These are phyloP conservation scores for Metschnikowia chrysomelidarum DNA, from an alignment of 805 yeast genomes.

Conservation along the genomic window DNA sequence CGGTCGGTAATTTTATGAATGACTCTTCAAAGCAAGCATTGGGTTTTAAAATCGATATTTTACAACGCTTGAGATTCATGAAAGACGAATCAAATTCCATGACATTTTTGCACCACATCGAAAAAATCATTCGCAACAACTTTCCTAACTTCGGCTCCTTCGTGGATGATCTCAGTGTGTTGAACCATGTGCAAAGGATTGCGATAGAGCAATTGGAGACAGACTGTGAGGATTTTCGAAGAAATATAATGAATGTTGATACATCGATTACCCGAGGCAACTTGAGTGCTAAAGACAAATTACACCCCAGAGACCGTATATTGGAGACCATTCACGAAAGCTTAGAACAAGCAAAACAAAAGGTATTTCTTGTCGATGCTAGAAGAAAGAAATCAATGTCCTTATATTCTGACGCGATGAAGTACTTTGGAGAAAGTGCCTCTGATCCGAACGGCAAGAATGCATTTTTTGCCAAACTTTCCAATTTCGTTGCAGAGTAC, in stretches of 20 bases:
- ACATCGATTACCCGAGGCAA: constrained; percentile 79
- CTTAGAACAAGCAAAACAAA: constrained; percentile 72
- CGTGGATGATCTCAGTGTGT: constrained; percentile 65
- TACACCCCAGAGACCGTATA: constrained; percentile 84
- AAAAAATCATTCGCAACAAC: constrained; percentile 76
- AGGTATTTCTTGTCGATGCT: constrained; percentile 60
- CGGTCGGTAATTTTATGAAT: constrained; percentile 96
- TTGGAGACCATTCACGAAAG: constrained; percentile 59
- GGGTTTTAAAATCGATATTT: constrained; percentile 88
- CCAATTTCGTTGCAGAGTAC: constrained; percentile 76
- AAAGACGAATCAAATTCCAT: constrained; percentile 85
- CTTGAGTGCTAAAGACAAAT: constrained; percentile 68
- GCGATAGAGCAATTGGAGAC: constrained; percentile 77
- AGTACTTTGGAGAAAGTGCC: constrained; percentile 87
- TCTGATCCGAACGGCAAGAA: constrained; percentile 63
- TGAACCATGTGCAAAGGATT: constrained; percentile 62
- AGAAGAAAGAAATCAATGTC: constrained; percentile 61
- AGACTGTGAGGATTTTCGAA: constrained; percentile 66
- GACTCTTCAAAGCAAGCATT: constrained; percentile 87
- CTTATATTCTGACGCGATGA: constrained; percentile 72
- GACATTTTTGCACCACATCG: constrained; percentile 91
- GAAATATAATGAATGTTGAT: constrained; percentile 64
- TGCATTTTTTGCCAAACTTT: constrained; percentile 73
- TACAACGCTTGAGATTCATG: constrained; percentile 84
- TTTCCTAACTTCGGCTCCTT: constrained; percentile 79